These are phyloP conservation scores for Cucumis hystrix DNA, from an alignment of 306 rosid species.

Conservation along the genomic window DNA sequence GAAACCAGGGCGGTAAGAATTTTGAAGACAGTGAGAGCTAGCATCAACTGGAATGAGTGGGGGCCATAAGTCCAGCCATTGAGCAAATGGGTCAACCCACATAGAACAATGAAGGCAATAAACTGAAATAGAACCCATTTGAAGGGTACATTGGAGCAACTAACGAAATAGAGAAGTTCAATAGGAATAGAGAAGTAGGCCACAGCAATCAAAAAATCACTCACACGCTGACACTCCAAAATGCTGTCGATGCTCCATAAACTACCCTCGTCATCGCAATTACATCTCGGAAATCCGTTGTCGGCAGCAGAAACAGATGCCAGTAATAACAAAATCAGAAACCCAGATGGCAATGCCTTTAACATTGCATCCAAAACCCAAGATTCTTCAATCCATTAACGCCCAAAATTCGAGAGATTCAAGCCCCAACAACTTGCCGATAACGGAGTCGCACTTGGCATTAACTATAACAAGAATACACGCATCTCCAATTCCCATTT, in stretches of 20 bases:
- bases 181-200: constrained; percentile 97
- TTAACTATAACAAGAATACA: constrained; percentile 11
- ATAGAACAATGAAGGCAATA: constrained; percentile 87
- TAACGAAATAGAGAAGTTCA: constrained; percentile 84
- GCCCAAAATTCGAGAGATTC: constrained; percentile 16
- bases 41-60: constrained; percentile 95
- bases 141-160: constrained; percentile 97
- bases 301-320: constrained; percentile 44
- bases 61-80: constrained; percentile 99
- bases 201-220: constrained; percentile 96
- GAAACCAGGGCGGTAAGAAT: constrained; percentile 96
- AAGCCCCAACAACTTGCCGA: constrained; percentile 1
- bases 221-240: constrained; percentile 83
- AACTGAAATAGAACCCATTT: constrained; percentile 96
- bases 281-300: constrained; percentile 62
- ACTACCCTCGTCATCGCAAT: constrained; percentile 88
- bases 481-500: constrained; percentile 22
- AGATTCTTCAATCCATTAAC: constrained; percentile 59
- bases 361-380: constrained; percentile 61
- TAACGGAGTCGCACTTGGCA: constrained; percentile 3
- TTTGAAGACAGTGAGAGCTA: constrained; percentile 84
- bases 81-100: constrained; percentile 91
- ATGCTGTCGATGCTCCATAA: constrained; percentile 81
- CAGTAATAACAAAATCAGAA: constrained; percentile 42
- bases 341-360: constrained; percentile 57